These are phyloP conservation scores for Aspergillus cavernicola DNA, from an alignment of 495 filamentous ascomycete genomes.

Conservation along the genomic window DNA sequence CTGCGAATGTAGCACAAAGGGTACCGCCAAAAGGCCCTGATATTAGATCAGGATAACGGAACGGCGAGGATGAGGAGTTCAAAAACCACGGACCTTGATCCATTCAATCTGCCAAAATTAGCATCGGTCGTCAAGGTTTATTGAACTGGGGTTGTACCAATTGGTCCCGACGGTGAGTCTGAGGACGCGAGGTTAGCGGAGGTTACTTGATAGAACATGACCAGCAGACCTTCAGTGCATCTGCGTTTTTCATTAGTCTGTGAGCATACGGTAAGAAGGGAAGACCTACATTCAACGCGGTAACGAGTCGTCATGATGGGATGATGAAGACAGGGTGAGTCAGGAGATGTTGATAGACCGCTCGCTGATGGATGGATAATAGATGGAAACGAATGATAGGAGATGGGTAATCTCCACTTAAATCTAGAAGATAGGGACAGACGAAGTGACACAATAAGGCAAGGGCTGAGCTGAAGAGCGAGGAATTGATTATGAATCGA, in stretches of 20 bases:
- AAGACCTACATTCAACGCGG: slow-evolving; percentile 74
- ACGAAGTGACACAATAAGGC: not conserved
- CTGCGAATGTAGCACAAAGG: slow-evolving; percentile 95
- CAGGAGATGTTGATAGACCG: not conserved
- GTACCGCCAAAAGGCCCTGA: slow-evolving; percentile 88
- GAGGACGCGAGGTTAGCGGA: slow-evolving; percentile 19
- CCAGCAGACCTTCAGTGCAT: slow-evolving; percentile 72
- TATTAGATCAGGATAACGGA: slow-evolving; percentile 39
- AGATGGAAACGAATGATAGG: not conserved
- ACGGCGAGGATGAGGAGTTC: too few species aligned
- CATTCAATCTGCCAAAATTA: slow-evolving; percentile 54
- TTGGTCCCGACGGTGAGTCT: slow-evolving; percentile 83
- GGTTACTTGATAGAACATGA: not conserved
- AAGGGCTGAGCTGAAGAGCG: not conserved
- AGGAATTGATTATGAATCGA: too few species aligned
- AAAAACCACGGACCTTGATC: slow-evolving; percentile 55
- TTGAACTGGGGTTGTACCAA: slow-evolving; percentile 52
- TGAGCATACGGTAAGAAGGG: slow-evolving; percentile 14
- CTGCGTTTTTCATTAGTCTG: too few species aligned
- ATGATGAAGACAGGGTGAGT: slow-evolving; percentile 12
- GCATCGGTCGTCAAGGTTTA: not conserved
- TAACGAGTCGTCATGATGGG: slow-evolving; percentile 79
- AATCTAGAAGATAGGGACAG: not conserved
- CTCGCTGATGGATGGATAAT: not conserved
- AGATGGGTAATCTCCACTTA: not conserved